A percentile compares a stretch with the other conserved stretches of the same genome.
Conservation (phyloP, 352 stramenopile genomes). For the Pythium scleroteichum region DNA sequence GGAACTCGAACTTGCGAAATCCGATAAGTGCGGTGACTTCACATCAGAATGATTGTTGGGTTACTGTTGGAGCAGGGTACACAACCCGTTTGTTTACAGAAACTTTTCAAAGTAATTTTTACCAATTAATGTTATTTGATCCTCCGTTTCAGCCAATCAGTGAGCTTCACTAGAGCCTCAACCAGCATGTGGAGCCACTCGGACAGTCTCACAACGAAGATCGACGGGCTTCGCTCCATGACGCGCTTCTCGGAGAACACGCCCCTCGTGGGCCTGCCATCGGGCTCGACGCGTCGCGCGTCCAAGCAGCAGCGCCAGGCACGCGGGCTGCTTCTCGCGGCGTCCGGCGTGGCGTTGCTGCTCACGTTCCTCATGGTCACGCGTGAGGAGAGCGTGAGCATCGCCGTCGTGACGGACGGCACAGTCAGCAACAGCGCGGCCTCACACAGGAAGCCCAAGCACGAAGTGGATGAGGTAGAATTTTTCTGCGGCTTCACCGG, state of each 20-base stretch:
- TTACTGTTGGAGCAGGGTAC: conserved; percentile 1
- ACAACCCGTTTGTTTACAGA: not conserved
- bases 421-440: not conserved
- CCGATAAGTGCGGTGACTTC: not conserved
- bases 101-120: not conserved
- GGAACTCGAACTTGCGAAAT: conserved; percentile 4
- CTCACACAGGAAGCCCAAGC: conserved; percentile 3
- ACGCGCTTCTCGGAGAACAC: conserved; percentile 16
- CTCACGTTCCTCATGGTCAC: conserved; percentile 37
- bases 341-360: conserved; percentile 33
- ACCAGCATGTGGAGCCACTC: not conserved
- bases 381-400: conserved; percentile 17
- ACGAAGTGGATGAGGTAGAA: too few relatives aligned
- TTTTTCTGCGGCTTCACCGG: conserved; percentile 37
- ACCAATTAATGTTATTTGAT: conserved; percentile 5
- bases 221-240: conserved; percentile 18
- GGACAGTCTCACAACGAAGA: not conserved
- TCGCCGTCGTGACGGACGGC: not conserved
- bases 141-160: not conserved
- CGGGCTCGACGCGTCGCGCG: not conserved
- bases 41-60: not conserved
- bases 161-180: too few relatives aligned
- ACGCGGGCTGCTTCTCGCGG: conserved; percentile 24
- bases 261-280: conserved; percentile 13
- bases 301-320: not conserved